Evolutionary conservation across 306 rosid genomes (phyloP), one percentile per base, ranked within the genome.

Genomic region (Hippophae tibetana): DNA sequence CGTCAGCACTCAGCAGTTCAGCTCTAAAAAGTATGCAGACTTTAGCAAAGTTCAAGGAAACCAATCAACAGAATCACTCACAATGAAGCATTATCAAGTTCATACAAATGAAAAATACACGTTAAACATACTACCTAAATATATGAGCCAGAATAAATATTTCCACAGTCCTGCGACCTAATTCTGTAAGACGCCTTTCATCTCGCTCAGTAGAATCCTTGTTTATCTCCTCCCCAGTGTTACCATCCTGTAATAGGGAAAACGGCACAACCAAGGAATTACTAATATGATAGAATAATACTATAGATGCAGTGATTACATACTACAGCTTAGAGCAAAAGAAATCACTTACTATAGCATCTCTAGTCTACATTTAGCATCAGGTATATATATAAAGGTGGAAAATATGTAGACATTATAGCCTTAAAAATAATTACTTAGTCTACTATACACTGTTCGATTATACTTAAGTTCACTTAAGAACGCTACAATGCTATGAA

Each of bases 111-210:
- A 54, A 49, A 7, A 60, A 68, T 42, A 46, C 13, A 5, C 43
- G 47, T 44, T 44, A 61, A 52, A 52, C 44, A 13, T 26, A 12
- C 18, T 73, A 93, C 99, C 97, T 88, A 77, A 82, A 93, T 57
- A 93, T 86, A 72, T 93, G 97, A 18, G 89, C 90, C 75, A 93
- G 97, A 71, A 86, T 94, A 86, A 88, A 93, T 78, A 93, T 93
- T 78, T 93, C 99, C 66, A 93, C 89, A 77, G 97, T 93, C 74
- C 95, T 88, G 41, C 97, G 95, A 57, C 99, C 99, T 75, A 93
- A 72, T 77, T 93, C 97, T 13, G 97, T 89, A 55, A 93, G 95
- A 62, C 90, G 95, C 74, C 94, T 82, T 82, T 93, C 97, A 77
- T 88, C 99, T 14, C 89, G 95, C 77, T 88, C 97, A 54, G 80